phyloP scores from a whole-genome alignment of 495 filamentous ascomycete species.

The Neurospora tetraspora region DNA sequence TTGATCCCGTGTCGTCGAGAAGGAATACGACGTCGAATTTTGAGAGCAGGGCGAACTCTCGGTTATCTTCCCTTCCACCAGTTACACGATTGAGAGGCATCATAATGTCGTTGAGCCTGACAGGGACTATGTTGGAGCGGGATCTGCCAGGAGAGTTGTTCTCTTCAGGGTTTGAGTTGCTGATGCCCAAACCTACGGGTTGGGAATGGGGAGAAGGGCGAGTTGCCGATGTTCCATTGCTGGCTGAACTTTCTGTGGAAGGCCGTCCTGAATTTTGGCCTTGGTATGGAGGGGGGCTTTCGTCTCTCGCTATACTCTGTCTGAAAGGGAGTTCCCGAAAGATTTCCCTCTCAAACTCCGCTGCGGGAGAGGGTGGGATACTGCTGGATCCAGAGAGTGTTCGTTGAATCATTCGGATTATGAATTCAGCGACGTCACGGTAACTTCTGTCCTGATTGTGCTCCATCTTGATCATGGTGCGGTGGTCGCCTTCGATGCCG shows the following conservation, averaged over 20 bases:
- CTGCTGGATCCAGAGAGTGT: constrained; percentile 1
- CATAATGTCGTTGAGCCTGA: background rate
- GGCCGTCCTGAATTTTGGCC: background rate
- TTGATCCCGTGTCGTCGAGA: constrained; percentile 81
- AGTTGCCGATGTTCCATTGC: background rate
- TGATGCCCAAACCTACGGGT: background rate
- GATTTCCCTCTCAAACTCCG: background rate
- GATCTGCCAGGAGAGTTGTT: background rate
- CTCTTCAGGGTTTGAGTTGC: background rate
- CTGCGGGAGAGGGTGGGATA: background rate
- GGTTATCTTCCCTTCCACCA: constrained; percentile 20
- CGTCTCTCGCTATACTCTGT: background rate
- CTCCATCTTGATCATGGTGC: constrained; percentile 11
- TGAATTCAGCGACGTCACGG: background rate
- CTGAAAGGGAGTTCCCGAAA: background rate
- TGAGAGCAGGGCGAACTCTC: constrained; percentile 55
- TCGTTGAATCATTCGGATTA: constrained; percentile 9
- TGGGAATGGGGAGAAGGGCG: background rate
- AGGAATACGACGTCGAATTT: constrained; percentile 74
- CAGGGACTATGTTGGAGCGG: background rate
- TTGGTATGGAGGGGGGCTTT: background rate
- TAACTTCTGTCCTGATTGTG: constrained; percentile 9
- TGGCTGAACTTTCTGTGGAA: background rate
- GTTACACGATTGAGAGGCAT: background rate
- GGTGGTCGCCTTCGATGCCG: constrained; percentile 9